Percentiles rank a stretch among this genome's conserved stretches.
Conservation (phyloP, 495 filamentous ascomycete genomes). For the Podospora australis region DNA sequence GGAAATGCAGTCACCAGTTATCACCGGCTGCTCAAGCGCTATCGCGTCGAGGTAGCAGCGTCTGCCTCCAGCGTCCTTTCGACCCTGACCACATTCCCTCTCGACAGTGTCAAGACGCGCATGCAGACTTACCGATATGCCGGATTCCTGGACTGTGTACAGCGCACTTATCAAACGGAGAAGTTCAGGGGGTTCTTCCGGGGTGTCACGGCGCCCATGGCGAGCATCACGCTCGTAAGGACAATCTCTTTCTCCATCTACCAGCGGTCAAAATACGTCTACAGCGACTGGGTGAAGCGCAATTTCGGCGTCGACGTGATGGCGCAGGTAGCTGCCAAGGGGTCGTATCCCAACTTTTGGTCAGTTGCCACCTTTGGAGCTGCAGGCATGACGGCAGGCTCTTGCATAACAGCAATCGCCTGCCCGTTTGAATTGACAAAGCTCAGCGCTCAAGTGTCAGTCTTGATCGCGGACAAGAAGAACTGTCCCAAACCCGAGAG, state of each 20-base stretch:
- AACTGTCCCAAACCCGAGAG: slow-evolving; percentile 42
- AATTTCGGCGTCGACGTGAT: slow-evolving; percentile 65
- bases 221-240: slow-evolving; percentile 81
- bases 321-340: slow-evolving; percentile 60
- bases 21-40: slow-evolving; percentile 61
- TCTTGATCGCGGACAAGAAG: slow-evolving; percentile 69
- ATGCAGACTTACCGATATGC: slow-evolving; percentile 78
- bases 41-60: slow-evolving; percentile 74
- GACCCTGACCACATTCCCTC: slow-evolving; percentile 66
- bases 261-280: slow-evolving; percentile 70
- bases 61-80: slow-evolving; percentile 66
- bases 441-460: slow-evolving; percentile 79
- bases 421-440: slow-evolving; percentile 96
- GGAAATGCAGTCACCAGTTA: slow-evolving; percentile 26
- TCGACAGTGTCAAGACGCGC: slow-evolving; percentile 80
- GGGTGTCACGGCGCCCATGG: slow-evolving; percentile 71
- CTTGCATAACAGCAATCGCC: slow-evolving; percentile 73
- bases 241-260: slow-evolving; percentile 94
- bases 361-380: slow-evolving; percentile 69
- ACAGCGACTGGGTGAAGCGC: slow-evolving; percentile 58
- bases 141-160: slow-evolving; percentile 61
- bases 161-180: slow-evolving; percentile 66
- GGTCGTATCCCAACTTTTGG: slow-evolving; percentile 60
- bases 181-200: slow-evolving; percentile 71
- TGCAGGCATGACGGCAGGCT: slow-evolving; percentile 72